Evolutionary conservation across 2,329 filamentous ascomycete species (phyloP).

Genomic region (Fusarium sp.): DNA sequence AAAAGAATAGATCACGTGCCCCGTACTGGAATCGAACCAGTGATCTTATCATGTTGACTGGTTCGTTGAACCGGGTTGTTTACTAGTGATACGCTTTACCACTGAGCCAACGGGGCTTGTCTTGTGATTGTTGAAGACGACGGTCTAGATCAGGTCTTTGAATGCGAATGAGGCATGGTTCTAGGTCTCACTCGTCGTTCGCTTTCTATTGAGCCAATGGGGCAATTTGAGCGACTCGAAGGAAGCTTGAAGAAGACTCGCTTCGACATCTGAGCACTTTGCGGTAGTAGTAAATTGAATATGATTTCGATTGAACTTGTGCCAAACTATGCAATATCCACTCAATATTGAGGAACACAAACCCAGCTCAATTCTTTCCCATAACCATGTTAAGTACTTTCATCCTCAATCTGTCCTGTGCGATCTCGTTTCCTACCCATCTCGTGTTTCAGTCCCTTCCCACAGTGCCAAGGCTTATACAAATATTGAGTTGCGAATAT

Average conservation of each 20-base stretch:
- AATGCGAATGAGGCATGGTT: too few species aligned
- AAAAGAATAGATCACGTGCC: constrained; percentile 37
- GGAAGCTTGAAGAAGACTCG: not conserved
- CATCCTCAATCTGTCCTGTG: too few species aligned
- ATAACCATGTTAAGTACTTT: not conserved
- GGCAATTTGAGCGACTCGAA: constrained; percentile 20
- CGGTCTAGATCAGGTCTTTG: too few species aligned
- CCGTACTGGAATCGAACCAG: constrained; percentile 55
- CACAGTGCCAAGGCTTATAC: too few species aligned
- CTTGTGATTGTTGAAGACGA: too few species aligned
- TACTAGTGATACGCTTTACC: constrained; percentile 58
- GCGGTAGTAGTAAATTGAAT: not conserved
- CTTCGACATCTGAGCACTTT: fast-evolving
- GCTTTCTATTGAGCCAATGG: constrained; percentile 56
- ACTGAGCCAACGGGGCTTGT: constrained; percentile 54
- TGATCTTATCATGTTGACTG: constrained; percentile 51
- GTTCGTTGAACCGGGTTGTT: constrained; percentile 2
- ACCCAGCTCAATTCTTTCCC: not conserved
- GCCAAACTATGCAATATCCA: not conserved
- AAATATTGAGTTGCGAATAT: too few species aligned
- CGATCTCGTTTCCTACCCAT: too few species aligned
- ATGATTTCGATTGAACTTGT: not conserved
- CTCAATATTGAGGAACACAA: not conserved
- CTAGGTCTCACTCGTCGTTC: constrained; percentile 51
- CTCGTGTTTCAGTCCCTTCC: too few species aligned